A percentile compares a stretch with the other conserved stretches of the same genome.
Evolutionary conservation across 2,329 filamentous ascomycete species (phyloP).

Genomic region (Ascochyta koolunga): DNA sequence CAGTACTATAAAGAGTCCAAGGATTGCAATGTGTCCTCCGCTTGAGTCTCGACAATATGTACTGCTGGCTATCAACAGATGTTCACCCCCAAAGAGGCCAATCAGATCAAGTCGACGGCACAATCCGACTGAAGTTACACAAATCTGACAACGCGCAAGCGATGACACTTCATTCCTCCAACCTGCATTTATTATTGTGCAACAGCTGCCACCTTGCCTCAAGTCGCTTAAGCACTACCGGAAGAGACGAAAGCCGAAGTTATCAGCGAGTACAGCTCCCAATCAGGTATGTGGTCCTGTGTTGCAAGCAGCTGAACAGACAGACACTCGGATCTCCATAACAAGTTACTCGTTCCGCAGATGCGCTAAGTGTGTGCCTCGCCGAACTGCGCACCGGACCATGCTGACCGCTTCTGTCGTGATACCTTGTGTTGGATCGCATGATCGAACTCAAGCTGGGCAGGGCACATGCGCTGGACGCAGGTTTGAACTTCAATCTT

Average conservation of each 20-base stretch:
- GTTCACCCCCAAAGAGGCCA: not conserved
- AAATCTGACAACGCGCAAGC: slow-evolving; percentile 5
- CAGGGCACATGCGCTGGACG: not conserved
- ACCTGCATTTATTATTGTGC: slow-evolving; percentile 3
- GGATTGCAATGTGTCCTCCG: too few species aligned
- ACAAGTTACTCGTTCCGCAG: not conserved
- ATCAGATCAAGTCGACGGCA: not conserved
- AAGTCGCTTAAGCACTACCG: not conserved
- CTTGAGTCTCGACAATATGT: not conserved
- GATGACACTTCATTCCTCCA: slow-evolving; percentile 11
- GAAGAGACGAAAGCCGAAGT: not conserved
- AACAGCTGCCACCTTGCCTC: slow-evolving; percentile 11
- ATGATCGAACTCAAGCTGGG: slow-evolving; percentile 4
- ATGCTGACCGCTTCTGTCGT: slow-evolving; percentile 9
- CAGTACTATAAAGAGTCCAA: too few species aligned
- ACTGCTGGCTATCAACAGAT: not conserved
- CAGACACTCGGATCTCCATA: not conserved
- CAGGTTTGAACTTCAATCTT: not conserved
- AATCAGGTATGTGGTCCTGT: slow-evolving; percentile 4
- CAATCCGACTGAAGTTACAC: slow-evolving; percentile 2
- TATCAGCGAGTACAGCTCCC: not conserved
- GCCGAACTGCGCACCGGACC: slow-evolving; percentile 13
- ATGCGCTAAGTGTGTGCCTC: slow-evolving; percentile 5
- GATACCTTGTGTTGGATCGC: slow-evolving; percentile 4
- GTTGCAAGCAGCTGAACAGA: not conserved